phyloP scores from a whole-genome alignment of 2,329 filamentous ascomycete genomes.

The Claviceps pazoutovae region DNA sequence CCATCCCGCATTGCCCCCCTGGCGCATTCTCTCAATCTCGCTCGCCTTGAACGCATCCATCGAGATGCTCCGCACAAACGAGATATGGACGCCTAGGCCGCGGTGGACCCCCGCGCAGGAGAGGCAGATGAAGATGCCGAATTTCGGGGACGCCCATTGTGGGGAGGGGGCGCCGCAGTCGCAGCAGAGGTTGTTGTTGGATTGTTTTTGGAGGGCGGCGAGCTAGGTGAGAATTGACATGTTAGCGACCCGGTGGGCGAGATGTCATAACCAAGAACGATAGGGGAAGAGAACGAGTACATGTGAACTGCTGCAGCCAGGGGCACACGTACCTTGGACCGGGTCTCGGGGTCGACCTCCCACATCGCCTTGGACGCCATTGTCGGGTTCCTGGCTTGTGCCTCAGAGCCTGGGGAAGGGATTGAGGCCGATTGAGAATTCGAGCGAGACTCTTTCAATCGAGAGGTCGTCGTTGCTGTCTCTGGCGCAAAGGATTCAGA shows the following conservation, averaged over 20 bases:
- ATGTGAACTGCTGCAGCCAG: slow-evolving; percentile 3
- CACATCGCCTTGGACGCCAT: slow-evolving; percentile 75
- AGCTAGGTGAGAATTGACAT: slow-evolving; percentile 43
- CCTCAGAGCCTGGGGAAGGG: background rate
- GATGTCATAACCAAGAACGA: background rate
- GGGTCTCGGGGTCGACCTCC: slow-evolving; percentile 97
- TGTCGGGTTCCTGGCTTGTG: slow-evolving; percentile 7
- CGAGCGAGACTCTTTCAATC: background rate
- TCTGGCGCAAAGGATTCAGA: background rate
- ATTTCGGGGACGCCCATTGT: slow-evolving; percentile 96
- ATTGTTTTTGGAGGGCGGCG: slow-evolving; percentile 77
- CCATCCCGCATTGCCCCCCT: slow-evolving; percentile 82
- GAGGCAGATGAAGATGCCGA: slow-evolving; percentile 97
- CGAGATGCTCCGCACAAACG: slow-evolving; percentile 90
- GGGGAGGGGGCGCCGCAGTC: slow-evolving; percentile 92
- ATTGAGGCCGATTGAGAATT: background rate
- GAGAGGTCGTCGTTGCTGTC: background rate
- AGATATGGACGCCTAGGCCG: slow-evolving; percentile 92
- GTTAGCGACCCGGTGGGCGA: background rate
- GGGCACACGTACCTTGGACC: slow-evolving; percentile 58
- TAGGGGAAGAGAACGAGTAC: background rate
- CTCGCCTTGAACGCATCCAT: slow-evolving; percentile 96
- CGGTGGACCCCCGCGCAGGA: slow-evolving; percentile 91
- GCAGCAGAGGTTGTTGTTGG: slow-evolving; percentile 80
- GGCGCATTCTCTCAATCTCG: slow-evolving; percentile 87